These are phyloP conservation scores for Beta macrorhiza DNA, from an alignment of 179 eudicot genomes.

Conservation along the genomic window DNA sequence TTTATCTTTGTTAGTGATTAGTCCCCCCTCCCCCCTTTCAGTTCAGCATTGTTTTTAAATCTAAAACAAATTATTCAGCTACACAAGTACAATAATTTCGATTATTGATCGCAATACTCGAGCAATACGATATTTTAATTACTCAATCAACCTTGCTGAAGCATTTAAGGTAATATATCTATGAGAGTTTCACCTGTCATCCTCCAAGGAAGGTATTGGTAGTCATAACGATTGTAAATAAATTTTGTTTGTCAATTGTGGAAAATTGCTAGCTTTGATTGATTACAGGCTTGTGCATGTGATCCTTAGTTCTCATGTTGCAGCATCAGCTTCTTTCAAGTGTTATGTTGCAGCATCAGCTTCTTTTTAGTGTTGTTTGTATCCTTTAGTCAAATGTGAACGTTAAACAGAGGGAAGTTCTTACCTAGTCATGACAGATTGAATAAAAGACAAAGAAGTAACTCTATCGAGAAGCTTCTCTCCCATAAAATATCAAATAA, in stretches of 20 bases:
- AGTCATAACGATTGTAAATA: background rate
- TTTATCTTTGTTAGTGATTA: too few relatives aligned
- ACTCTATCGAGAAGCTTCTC: background rate
- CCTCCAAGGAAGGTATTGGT: background rate
- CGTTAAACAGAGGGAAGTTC: background rate
- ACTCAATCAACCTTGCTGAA: background rate
- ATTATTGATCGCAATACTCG: background rate
- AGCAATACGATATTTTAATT: background rate
- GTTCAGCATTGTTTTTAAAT: background rate
- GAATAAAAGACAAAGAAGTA: background rate
- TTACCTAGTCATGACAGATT: background rate
- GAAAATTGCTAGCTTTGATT: conserved; percentile 7
- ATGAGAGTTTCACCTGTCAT: background rate
- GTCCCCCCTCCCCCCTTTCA: too few relatives aligned
- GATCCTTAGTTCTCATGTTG: background rate
- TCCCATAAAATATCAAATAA: background rate
- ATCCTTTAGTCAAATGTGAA: background rate
- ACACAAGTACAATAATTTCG: background rate
- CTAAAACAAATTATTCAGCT: background rate
- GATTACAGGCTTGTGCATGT: conserved; percentile 3
- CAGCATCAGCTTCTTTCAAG: conserved; percentile 2
- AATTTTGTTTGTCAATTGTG: background rate
- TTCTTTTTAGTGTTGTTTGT: background rate
- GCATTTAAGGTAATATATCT: conserved; percentile 7
- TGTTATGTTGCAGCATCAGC: background rate